Percentiles rank a stretch among this genome's conserved stretches.
Conservation (phyloP, 192 early-diverging fungal genomes). For the Backusella australiensis region DNA sequence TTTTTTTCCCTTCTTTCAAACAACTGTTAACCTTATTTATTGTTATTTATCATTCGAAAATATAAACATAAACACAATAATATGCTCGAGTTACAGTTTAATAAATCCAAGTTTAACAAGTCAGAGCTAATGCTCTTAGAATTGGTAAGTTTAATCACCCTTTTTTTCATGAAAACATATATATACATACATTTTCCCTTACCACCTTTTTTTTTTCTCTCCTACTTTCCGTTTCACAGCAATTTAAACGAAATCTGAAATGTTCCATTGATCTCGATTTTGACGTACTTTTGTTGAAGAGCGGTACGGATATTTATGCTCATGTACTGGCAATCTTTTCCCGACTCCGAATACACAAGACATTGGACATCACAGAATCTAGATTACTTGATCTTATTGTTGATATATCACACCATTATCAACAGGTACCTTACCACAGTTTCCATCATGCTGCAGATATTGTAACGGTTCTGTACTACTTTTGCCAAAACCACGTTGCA, state of each 20-base stretch:
- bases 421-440: constrained; percentile 78
- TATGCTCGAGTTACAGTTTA: neutral
- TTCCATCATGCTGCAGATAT: constrained; percentile 93
- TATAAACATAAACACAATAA: neutral
- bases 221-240: neutral
- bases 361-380: constrained; percentile 52
- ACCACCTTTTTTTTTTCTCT: neutral
- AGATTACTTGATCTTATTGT: constrained; percentile 79
- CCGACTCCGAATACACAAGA: constrained; percentile 53
- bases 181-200: no score
- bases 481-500: constrained; percentile 65
- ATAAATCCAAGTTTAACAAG: neutral
- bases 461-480: constrained; percentile 73
- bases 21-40: neutral
- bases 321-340: constrained; percentile 79
- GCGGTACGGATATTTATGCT: constrained; percentile 74
- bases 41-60: neutral
- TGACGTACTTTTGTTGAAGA: constrained; percentile 57
- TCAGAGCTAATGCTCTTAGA: neutral
- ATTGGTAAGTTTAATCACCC: neutral
- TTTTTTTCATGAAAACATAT: neutral
- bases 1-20: neutral
- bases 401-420: constrained; percentile 74
- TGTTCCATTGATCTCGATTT: constrained; percentile 51
- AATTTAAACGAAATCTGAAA: constrained; percentile 50